Conservation (phyloP, 2,329 filamentous ascomycete genomes). For the Leptosphaerulina australis region DNA sequence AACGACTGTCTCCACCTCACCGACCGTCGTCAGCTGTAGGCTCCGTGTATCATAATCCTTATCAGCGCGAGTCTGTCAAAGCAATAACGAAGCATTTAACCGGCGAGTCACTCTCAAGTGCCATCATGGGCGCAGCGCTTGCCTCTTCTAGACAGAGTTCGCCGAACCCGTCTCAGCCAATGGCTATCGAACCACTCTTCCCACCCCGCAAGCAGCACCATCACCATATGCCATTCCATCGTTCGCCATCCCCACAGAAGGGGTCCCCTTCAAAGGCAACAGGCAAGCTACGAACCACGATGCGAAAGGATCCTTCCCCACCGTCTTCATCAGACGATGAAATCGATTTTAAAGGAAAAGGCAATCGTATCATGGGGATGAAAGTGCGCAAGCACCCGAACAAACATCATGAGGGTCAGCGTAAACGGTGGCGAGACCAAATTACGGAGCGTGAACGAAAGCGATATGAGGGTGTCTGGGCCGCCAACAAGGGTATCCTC, state of each 20-base stretch:
- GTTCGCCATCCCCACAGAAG: conserved; percentile 48
- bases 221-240: conserved; percentile 46
- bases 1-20: conserved; percentile 28
- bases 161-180: conserved; percentile 41
- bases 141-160: conserved; percentile 65
- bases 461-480: conserved; percentile 84
- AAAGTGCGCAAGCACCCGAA: conserved; percentile 63
- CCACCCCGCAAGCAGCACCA: conserved; percentile 51
- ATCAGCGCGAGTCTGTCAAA: conserved; percentile 45
- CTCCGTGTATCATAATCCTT: conserved; percentile 49
- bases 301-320: conserved; percentile 59
- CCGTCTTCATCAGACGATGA: conserved; percentile 61
- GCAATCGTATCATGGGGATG: conserved; percentile 61
- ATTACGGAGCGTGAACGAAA: conserved; percentile 75
- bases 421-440: conserved; percentile 77
- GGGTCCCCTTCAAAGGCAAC: conserved; percentile 49
- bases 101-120: conserved; percentile 71
- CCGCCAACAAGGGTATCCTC: conserved; percentile 72
- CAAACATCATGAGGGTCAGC: conserved; percentile 75
- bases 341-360: conserved; percentile 59
- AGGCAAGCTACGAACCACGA: conserved; percentile 67
- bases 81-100: conserved; percentile 57
- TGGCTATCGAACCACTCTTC: conserved; percentile 45
- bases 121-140: conserved; percentile 76
- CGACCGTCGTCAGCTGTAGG: conserved; percentile 33